Conservation (phyloP, 2,329 filamentous ascomycete species). For the Hyphodiscus sp. region DNA sequence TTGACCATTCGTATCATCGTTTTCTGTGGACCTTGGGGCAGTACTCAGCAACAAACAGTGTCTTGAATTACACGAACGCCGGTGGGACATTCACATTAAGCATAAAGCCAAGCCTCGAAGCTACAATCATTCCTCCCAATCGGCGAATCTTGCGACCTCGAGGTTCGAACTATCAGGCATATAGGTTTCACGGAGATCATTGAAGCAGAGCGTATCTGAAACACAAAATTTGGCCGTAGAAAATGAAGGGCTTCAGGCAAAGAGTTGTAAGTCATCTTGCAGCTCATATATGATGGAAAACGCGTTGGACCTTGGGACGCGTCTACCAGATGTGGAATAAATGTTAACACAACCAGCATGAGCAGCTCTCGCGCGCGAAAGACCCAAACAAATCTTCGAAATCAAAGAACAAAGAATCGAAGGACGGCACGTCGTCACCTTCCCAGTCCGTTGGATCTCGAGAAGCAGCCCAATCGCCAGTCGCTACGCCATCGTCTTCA, state of each 20-base stretch:
- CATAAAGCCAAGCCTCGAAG: not conserved
- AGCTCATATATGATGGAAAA: slow-evolving; percentile 12
- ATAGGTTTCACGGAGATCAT: not conserved
- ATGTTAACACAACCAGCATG: slow-evolving; percentile 51
- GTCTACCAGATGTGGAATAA: slow-evolving; percentile 8
- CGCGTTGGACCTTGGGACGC: not conserved
- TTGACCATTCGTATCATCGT: not conserved
- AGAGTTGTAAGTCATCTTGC: slow-evolving; percentile 69
- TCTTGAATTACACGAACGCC: not conserved
- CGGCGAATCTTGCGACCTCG: not conserved
- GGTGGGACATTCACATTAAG: not conserved
- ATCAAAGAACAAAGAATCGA: slow-evolving; percentile 62
- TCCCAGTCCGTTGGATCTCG: slow-evolving; percentile 43
- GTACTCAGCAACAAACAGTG: not conserved
- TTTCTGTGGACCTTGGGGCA: not conserved
- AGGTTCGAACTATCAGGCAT: not conserved
- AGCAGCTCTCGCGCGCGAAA: slow-evolving; percentile 89
- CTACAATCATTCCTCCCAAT: not conserved
- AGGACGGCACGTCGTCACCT: slow-evolving; percentile 76
- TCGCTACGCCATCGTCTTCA: slow-evolving; percentile 78
- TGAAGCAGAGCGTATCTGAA: not conserved
- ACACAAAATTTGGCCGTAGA: slow-evolving; percentile 29
- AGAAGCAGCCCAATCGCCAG: slow-evolving; percentile 53
- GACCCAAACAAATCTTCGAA: slow-evolving; percentile 74
- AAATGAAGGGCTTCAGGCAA: slow-evolving; percentile 96